Base-by-base conservation (phyloP, 228 moss, liverwort and hornwort species). In the Sphagnum magellanicum region DNA sequence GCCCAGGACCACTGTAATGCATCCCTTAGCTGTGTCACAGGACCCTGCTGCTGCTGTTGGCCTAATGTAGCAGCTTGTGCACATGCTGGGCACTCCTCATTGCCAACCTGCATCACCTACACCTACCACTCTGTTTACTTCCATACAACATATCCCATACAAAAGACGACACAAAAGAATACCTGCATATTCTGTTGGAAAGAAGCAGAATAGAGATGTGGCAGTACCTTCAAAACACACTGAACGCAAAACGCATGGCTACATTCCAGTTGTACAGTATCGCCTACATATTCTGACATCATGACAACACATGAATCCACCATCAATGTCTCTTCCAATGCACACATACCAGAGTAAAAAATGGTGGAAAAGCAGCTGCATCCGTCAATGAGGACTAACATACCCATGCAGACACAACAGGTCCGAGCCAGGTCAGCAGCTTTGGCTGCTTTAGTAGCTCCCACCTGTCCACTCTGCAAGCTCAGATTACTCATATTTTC, bases 221-320 rank as follows among this genome's bases (percentile, higher is more conserved):
- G 32, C 49, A 48, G 4, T 65, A 95, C 95, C 92, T 81, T 89
- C 77, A 96, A 81, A 91, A 96, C 74, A 91, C 96, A 91, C 88
- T 96, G 79, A 92, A 96, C 71, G 91, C 96, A 88, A 92, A 96
- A 66, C 89, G 91, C 52, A 91, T 96, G 61, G 92, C 79, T 78
- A 86, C 84, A 77, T 84, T 88, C 79, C 88, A 92, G 64, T 82
- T 87, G 83, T 81, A 84, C 80, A 85, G 72, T 84, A 92, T 80
- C 78, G 89, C 76, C 84, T 84, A 32, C 32, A 32, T 32, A 32
- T 32, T 32, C 32, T 32, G 32, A 32, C 2, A 32, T 32, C 32
- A 32, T 32, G 32, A 32, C 32, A 32, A 32, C 32, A 32, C 32
- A 32, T 32, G 32, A 32, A 32, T 32, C 32, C 32, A 32, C 32